Evolutionary conservation across 2,329 filamentous ascomycete genomes (phyloP).

Genomic region (Aspergillus bombycis): DNA sequence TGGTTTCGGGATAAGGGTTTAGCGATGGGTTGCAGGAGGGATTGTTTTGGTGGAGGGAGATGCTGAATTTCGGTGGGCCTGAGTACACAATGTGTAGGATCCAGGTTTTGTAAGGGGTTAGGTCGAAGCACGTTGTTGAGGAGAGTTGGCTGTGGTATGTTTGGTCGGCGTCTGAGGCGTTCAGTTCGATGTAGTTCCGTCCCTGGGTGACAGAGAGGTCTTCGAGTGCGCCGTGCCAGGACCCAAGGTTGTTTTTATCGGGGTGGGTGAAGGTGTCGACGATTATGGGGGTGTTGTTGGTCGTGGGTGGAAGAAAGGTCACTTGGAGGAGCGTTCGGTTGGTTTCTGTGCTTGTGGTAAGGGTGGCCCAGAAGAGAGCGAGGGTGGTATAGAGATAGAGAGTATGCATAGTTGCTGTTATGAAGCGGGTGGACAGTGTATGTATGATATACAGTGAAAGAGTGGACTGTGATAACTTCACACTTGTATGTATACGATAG

Average conservation of each 20-base stretch:
- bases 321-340: constrained; percentile 4
- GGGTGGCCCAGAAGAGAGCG: neutral
- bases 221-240: constrained; percentile 70
- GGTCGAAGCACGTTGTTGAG: constrained; percentile 57
- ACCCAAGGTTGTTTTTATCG: constrained; percentile 61
- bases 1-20: constrained; percentile 67
- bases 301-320: neutral
- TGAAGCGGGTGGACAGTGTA: neutral
- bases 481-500: neutral
- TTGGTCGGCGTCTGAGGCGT: constrained; percentile 63
- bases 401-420: neutral
- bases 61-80: constrained; percentile 64
- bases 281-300: constrained; percentile 36
- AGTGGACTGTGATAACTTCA: neutral
- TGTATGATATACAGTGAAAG: neutral
- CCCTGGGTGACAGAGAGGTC: constrained; percentile 57
- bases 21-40: constrained; percentile 57
- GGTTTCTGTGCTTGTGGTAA: neutral
- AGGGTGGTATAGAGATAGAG: neutral
- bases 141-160: constrained; percentile 63
- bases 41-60: constrained; percentile 70
- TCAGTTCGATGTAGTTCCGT: constrained; percentile 58
- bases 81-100: constrained; percentile 68
- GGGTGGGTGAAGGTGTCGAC: constrained; percentile 63
- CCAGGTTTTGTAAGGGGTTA: constrained; percentile 57